A percentile compares a stretch with the other conserved stretches of the same genome.
Conservation (phyloP, 306 rosid species). For the Abrus precatorius region DNA sequence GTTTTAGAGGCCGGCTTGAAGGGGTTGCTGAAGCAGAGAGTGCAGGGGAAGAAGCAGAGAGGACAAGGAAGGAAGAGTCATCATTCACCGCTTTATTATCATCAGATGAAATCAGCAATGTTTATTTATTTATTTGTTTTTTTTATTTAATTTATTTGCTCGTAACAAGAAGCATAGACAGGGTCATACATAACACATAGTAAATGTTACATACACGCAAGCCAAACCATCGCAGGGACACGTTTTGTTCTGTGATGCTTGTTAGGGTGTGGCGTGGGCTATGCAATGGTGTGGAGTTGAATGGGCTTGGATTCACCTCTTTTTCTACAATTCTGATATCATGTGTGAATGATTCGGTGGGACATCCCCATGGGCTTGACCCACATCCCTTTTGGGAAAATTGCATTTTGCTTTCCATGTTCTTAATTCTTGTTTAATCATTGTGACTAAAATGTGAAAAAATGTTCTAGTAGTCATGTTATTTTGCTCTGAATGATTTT, state of each 20-base stretch:
- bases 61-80: constrained; percentile 56
- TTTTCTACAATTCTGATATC: constrained; percentile 24
- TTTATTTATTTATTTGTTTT: not conserved
- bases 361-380: constrained; percentile 65
- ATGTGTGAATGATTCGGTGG: constrained; percentile 75
- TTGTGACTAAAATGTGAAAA: not conserved
- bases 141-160: too few relatives aligned
- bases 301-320: constrained; percentile 53
- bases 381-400: constrained; percentile 37
- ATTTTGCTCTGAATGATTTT: not conserved
- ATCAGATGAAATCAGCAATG: constrained; percentile 25
- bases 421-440: not conserved
- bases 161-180: not conserved
- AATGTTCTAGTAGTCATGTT: not conserved
- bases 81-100: constrained; percentile 48
- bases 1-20: constrained; percentile 54
- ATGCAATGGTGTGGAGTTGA: not conserved
- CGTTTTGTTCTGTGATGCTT: constrained; percentile 26
- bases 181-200: not conserved
- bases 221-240: constrained; percentile 27
- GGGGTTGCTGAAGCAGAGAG: constrained; percentile 27
- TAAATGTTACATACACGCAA: constrained; percentile 45
- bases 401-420: not conserved
- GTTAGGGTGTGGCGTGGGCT: constrained; percentile 50
- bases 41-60: constrained; percentile 52